Evolutionary conservation across 225 moss, liverwort and hornwort genomes (phyloP).

Genomic region (Thuidium tamariscinum): DNA sequence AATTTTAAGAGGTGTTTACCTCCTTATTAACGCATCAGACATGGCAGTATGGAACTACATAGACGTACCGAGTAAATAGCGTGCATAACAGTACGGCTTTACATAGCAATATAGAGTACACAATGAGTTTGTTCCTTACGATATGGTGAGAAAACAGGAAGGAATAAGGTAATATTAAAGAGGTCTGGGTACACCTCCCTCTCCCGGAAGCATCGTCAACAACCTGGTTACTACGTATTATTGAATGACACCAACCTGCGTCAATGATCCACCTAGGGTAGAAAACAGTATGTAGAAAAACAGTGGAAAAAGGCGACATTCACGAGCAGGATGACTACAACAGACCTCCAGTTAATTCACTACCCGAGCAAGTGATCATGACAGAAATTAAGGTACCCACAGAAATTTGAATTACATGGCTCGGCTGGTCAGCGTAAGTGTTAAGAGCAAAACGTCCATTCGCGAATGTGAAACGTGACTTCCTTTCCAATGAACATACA

Average conservation of each 20-base stretch:
- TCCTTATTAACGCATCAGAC: too few species aligned
- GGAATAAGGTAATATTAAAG: background rate
- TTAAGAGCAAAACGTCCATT: background rate
- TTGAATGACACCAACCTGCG: background rate
- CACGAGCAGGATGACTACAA: too few species aligned
- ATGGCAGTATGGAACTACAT: too few species aligned
- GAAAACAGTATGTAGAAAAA: background rate
- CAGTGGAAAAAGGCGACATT: background rate
- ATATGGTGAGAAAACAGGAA: background rate
- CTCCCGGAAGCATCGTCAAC: background rate
- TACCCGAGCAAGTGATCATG: background rate
- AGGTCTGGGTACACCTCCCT: background rate
- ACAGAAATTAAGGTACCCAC: background rate
- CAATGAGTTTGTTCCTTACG: background rate
- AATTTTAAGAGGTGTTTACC: too few species aligned
- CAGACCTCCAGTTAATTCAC: background rate
- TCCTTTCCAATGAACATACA: slow-evolving; percentile 8
- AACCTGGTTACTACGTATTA: too few species aligned
- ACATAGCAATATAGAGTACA: too few species aligned
- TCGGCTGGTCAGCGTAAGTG: background rate
- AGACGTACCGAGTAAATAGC: background rate
- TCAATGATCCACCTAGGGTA: background rate
- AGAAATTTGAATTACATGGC: background rate
- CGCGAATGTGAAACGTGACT: background rate
- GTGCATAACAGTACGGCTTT: too few species aligned